phyloP scores from a whole-genome alignment of 768 basidiomycete genomes.

The Phlebiopsis flavidoalba region DNA sequence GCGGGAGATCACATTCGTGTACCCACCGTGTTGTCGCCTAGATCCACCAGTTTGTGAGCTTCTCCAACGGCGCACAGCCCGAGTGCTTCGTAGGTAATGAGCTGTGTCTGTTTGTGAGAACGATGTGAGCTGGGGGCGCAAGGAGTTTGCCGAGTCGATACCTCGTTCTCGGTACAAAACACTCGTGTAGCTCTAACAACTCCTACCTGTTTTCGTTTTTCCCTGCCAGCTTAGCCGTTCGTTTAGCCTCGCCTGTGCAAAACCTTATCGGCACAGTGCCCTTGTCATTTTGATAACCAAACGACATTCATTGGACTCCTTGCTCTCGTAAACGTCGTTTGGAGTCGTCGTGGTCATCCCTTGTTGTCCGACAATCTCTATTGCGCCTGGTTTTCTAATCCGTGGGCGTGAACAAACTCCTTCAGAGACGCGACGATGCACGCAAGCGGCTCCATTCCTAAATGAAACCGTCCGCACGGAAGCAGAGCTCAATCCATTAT shows the following conservation, averaged over 20 bases:
- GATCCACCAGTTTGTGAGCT: slow-evolving; percentile 70
- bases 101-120: slow-evolving; percentile 31
- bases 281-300: slow-evolving; percentile 79
- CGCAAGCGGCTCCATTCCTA: slow-evolving; percentile 77
- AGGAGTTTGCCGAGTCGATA: slow-evolving; percentile 20
- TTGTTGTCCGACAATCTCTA: slow-evolving; percentile 70
- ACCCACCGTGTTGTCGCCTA: slow-evolving; percentile 73
- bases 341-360: slow-evolving; percentile 65
- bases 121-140: neutral
- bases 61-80: slow-evolving; percentile 63
- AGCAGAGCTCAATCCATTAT: neutral
- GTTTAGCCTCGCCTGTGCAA: slow-evolving; percentile 65
- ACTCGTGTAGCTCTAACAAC: slow-evolving; percentile 85
- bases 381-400: slow-evolving; percentile 82
- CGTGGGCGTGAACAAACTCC: slow-evolving; percentile 66
- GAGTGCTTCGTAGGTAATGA: slow-evolving; percentile 78
- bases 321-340: slow-evolving; percentile 57
- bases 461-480: neutral
- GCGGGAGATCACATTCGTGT: slow-evolving; percentile 15
- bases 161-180: slow-evolving; percentile 83
- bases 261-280: slow-evolving; percentile 57
- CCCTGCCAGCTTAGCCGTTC: slow-evolving; percentile 53
- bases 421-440: slow-evolving; percentile 79
- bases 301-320: slow-evolving; percentile 75
- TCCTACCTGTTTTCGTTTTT: slow-evolving; percentile 73